Evolutionary conservation across 139 green algal species (phyloP), one percentile per base, ranked within the genome.

Genomic region (Eudorina sp.): DNA sequence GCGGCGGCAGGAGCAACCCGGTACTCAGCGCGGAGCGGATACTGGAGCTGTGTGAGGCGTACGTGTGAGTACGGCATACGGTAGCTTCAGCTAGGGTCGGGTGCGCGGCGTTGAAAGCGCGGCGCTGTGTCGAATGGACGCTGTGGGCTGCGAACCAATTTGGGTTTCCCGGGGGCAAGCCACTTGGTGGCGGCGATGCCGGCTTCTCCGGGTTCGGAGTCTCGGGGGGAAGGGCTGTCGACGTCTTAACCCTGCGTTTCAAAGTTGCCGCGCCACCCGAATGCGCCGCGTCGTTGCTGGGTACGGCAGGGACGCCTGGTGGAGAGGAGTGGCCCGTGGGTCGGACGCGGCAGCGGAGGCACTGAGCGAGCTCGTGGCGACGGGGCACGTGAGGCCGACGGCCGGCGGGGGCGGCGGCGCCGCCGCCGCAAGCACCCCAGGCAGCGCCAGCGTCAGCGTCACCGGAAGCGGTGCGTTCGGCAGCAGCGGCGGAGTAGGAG

Each of bases 291-390:
- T n/a, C 58, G 6, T n/a, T n/a, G n/a, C 58, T 58, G 51, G 18
- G 6, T 27, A 3, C 31, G 5, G n/a, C 80, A 86, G 80, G 0
- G 80, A 86, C n/a, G 80, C 80, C 0, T 86, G 80, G 80, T 86
- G 80, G 80, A 58, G 80, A 3, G 80, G 80, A 34, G 80, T 86
- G 13, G 80, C 80, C 31, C 80, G 80, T 18, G 80, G 80, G 16
- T 0, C 80, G 29, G 80, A 38, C 27, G 60, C 60, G 13, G 58
- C 60, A 18, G 40, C 55, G 9, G 60, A 73, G 78, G 78, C n/a
- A 40, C 55, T 85, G 16, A 2, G 6, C 7, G 16, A 70, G 55
- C 78, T 85, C n/a, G 78, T 85, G 27, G 78, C 27, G 38, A 75
- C 66, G 19, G 19, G 25, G 16, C 13, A 72, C 14, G 27, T 29